A percentile compares a stretch with the other conserved stretches of the same genome.
These are phyloP conservation scores for Geosiphon pyriformis DNA, from an alignment of 192 early-diverging fungal species.

Conservation along the genomic window DNA sequence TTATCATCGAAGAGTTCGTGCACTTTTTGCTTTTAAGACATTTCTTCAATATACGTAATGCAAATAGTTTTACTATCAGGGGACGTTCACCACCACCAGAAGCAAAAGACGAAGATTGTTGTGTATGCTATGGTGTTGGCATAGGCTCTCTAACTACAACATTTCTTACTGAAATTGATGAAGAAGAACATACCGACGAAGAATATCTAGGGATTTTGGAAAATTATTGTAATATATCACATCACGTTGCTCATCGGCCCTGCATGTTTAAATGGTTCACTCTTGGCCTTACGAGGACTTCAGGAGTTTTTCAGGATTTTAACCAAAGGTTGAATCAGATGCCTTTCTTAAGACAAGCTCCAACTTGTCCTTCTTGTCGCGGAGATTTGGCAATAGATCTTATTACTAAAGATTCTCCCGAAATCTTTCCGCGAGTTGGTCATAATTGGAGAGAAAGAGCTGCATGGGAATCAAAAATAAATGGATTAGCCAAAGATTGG, in stretches of 20 bases:
- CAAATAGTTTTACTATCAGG: constrained; percentile 5
- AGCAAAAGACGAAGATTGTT: constrained; percentile 19
- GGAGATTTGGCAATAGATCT: constrained; percentile 2
- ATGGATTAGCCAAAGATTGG: constrained; percentile 12
- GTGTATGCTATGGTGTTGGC: constrained; percentile 17
- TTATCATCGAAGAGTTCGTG: constrained; percentile 10
- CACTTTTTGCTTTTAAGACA: constrained; percentile 17
- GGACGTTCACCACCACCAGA: not conserved
- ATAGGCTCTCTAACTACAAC: not conserved
- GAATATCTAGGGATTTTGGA: constrained; percentile 2
- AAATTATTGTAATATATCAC: constrained; percentile 19
- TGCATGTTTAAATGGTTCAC: constrained; percentile 20
- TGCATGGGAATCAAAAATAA: not conserved
- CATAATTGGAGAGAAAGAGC: not conserved
- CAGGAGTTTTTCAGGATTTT: not conserved
- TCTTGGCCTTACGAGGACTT: not conserved
- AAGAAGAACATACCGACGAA: not conserved
- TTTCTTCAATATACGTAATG: constrained; percentile 10
- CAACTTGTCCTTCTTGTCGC: constrained; percentile 14
- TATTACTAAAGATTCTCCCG: constrained; percentile 6
- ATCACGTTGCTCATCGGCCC: constrained; percentile 15
- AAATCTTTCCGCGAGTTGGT: not conserved
- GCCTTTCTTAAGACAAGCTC: not conserved
- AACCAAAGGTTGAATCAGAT: not conserved
- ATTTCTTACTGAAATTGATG: not conserved